These are phyloP conservation scores for Metarhizium robertsii DNA, from an alignment of 2,329 filamentous ascomycete species.

Conservation along the genomic window DNA sequence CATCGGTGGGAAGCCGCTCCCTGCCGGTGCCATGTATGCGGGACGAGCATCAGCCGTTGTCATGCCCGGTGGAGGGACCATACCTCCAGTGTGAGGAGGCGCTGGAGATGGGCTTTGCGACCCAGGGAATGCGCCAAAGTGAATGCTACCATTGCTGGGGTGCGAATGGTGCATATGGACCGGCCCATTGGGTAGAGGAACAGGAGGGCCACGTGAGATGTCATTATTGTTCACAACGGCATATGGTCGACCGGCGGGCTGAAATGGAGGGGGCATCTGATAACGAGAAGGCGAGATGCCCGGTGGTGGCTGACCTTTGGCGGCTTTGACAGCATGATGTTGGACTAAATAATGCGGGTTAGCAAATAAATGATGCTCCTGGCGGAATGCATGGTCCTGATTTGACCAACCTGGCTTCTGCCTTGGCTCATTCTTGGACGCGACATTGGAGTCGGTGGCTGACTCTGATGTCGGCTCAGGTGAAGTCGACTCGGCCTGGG, in stretches of 20 bases:
- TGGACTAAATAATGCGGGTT: background rate
- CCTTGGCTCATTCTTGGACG: slow-evolving; percentile 5
- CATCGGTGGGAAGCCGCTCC: slow-evolving; percentile 28
- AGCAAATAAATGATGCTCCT: background rate
- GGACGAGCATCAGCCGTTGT: slow-evolving; percentile 23
- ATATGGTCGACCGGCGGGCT: slow-evolving; percentile 23
- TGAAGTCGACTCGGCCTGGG: background rate
- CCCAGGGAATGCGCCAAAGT: slow-evolving; percentile 45
- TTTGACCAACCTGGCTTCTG: slow-evolving; percentile 7
- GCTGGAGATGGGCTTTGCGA: slow-evolving; percentile 51
- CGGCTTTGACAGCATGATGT: slow-evolving; percentile 5
- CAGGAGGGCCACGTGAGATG: slow-evolving; percentile 20
- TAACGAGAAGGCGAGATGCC: slow-evolving; percentile 26
- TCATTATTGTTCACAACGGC: slow-evolving; percentile 24
- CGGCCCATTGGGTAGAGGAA: slow-evolving; percentile 23
- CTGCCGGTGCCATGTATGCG: slow-evolving; percentile 22
- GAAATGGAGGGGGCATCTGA: slow-evolving; percentile 34
- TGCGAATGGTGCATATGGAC: slow-evolving; percentile 39
- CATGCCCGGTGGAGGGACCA: slow-evolving; percentile 40
- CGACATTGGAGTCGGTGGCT: background rate
- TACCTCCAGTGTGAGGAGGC: slow-evolving; percentile 36
- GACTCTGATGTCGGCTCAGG: slow-evolving; percentile 7
- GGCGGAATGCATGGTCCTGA: background rate
- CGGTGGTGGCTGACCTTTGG: slow-evolving; percentile 19
- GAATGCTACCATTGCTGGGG: slow-evolving; percentile 44